phyloP scores from a whole-genome alignment of 306 rosid species.

The Gillenia trifoliata region DNA sequence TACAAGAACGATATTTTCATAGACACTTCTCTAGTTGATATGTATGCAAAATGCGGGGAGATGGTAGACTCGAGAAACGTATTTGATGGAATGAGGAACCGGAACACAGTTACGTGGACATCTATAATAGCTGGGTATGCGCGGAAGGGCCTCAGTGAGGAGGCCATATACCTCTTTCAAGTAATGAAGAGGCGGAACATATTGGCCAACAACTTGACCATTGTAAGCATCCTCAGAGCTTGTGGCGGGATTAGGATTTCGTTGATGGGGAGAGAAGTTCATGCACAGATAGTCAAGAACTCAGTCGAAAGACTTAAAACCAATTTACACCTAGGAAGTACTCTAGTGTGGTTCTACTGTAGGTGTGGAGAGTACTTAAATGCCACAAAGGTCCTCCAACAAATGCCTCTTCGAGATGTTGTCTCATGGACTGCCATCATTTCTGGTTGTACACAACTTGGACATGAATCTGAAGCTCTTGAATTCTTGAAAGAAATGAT shows the following conservation, averaged over 20 bases:
- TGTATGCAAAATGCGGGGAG: constrained; percentile 90
- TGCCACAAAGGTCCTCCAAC: constrained; percentile 65
- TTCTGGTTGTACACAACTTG: constrained; percentile 65
- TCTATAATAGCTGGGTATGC: constrained; percentile 86
- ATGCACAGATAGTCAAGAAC: constrained; percentile 60
- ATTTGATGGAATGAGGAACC: constrained; percentile 60
- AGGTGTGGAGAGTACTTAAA: constrained; percentile 55
- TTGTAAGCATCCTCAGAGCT: constrained; percentile 69
- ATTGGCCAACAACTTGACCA: constrained; percentile 52
- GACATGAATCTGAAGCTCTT: constrained; percentile 71
- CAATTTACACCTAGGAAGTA: constrained; percentile 53
- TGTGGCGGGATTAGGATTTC: constrained; percentile 62
- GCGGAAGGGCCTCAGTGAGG: constrained; percentile 69
- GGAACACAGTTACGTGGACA: constrained; percentile 93
- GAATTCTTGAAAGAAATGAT: constrained; percentile 64
- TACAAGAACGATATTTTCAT: constrained; percentile 64
- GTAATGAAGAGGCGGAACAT: constrained; percentile 58
- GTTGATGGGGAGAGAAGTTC: constrained; percentile 69
- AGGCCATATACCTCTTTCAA: constrained; percentile 63
- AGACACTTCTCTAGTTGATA: constrained; percentile 76
- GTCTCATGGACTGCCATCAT: constrained; percentile 95
- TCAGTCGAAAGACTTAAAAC: constrained; percentile 15
- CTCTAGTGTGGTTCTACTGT: constrained; percentile 93
- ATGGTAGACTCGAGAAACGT: constrained; percentile 53
- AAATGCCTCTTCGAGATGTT: constrained; percentile 75